Conservation (phyloP, 164 flowering plant species). For the Liriodendron chinense region DNA sequence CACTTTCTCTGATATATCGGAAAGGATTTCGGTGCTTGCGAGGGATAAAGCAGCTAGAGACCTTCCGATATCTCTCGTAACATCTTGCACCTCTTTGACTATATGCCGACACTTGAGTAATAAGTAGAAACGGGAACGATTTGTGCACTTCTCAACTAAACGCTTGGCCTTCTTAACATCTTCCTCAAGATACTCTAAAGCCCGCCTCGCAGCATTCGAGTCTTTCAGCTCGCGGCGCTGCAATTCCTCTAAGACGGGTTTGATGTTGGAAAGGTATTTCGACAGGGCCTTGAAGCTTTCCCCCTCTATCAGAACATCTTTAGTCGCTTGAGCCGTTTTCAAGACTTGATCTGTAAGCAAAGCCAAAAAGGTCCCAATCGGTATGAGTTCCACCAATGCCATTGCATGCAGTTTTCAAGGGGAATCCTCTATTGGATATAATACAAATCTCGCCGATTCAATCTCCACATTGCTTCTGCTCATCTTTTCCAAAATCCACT, state of each 20-base stretch:
- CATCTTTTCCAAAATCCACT: not conserved
- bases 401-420: slow-evolving; percentile 6
- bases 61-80: slow-evolving; percentile 58
- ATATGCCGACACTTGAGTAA: slow-evolving; percentile 56
- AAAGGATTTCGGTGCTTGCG: slow-evolving; percentile 56
- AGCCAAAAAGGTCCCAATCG: slow-evolving; percentile 64
- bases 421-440: not conserved
- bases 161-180: slow-evolving; percentile 57
- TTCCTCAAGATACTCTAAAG: slow-evolving; percentile 47
- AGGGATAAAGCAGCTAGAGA: slow-evolving; percentile 54
- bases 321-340: slow-evolving; percentile 65
- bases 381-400: slow-evolving; percentile 41
- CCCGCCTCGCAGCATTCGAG: slow-evolving; percentile 53
- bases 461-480: not conserved
- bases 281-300: slow-evolving; percentile 64
- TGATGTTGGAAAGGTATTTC: slow-evolving; percentile 54
- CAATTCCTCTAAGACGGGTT: slow-evolving; percentile 51
- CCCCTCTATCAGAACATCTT: slow-evolving; percentile 52
- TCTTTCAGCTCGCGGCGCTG: slow-evolving; percentile 50
- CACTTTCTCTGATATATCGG: slow-evolving; percentile 57
- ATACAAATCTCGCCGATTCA: not conserved
- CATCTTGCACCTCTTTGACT: slow-evolving; percentile 58
- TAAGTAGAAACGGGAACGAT: slow-evolving; percentile 59
- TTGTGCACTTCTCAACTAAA: slow-evolving; percentile 64
- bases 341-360: slow-evolving; percentile 49